Evolutionary conservation across 2,329 filamentous ascomycete genomes (phyloP).

Genomic region (Alternaria panax): DNA sequence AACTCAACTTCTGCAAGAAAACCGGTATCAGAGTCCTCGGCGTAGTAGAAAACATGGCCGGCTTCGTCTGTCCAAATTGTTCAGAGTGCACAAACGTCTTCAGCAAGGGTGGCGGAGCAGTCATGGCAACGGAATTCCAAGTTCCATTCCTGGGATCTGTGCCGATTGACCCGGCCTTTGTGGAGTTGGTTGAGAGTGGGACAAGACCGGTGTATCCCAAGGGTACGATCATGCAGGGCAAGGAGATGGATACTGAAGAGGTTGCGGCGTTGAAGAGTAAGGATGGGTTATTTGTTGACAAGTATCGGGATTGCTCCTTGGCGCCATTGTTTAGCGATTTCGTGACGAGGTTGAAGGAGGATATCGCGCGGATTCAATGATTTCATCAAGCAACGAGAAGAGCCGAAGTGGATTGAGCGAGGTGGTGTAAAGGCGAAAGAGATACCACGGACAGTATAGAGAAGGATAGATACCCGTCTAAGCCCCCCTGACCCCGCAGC

Average conservation of each 20-base stretch:
- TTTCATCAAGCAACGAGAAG: background rate
- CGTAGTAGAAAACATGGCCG: slow-evolving; percentile 96
- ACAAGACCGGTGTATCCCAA: slow-evolving; percentile 71
- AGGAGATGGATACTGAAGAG: slow-evolving; percentile 35
- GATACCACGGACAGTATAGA: background rate
- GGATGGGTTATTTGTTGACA: slow-evolving; percentile 66
- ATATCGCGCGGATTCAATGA: slow-evolving; percentile 32
- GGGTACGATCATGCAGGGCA: slow-evolving; percentile 61
- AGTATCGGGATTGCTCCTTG: slow-evolving; percentile 76
- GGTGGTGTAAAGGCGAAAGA: background rate
- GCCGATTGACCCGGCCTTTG: slow-evolving; percentile 92
- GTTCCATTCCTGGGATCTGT: slow-evolving; percentile 86
- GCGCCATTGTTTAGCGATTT: slow-evolving; percentile 73
- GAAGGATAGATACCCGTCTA: background rate
- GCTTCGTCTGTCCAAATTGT: slow-evolving; percentile 80
- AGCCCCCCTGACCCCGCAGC: background rate
- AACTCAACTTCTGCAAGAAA: slow-evolving; percentile 91
- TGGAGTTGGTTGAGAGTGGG: slow-evolving; percentile 81
- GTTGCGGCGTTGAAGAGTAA: slow-evolving; percentile 29
- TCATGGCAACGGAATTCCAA: slow-evolving; percentile 86
- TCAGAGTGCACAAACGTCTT: slow-evolving; percentile 93
- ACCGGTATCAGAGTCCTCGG: slow-evolving; percentile 81
- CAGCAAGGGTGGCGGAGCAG: slow-evolving; percentile 84
- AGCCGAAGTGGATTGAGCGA: background rate
- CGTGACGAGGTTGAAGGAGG: slow-evolving; percentile 60